Percentiles rank a stretch among this genome's conserved stretches.
These are phyloP conservation scores for Trichoderma reesei DNA, from an alignment of 495 filamentous ascomycete species.

Conservation along the genomic window DNA sequence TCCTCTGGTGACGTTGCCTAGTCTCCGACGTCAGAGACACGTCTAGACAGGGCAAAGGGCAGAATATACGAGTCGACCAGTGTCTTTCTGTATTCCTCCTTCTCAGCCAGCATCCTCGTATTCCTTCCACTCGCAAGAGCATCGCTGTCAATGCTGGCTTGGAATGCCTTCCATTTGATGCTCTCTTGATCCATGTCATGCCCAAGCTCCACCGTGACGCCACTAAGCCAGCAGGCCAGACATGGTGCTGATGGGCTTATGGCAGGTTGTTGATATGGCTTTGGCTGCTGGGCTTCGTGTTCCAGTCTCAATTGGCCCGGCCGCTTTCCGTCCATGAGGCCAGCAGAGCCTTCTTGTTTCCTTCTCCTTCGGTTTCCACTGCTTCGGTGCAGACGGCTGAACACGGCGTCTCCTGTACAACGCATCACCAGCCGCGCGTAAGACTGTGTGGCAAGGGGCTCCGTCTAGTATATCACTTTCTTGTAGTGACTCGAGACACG, in stretches of 20 bases:
- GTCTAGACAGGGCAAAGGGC: too few species aligned
- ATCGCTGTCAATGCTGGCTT: background rate
- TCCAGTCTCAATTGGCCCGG: background rate
- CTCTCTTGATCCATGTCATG: background rate
- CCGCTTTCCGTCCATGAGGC: background rate
- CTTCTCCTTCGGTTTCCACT: background rate
- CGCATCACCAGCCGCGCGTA: background rate
- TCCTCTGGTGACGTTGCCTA: background rate
- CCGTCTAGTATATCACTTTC: background rate
- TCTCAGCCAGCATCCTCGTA: background rate
- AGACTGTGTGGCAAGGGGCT: background rate
- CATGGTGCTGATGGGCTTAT: constrained; percentile 8
- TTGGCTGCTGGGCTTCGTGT: background rate
- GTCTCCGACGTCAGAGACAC: background rate
- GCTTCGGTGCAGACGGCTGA: background rate
- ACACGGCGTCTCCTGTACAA: background rate
- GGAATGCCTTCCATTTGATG: background rate
- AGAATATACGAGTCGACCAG: background rate
- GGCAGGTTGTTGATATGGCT: background rate
- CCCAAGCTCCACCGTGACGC: background rate
- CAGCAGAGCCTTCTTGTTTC: background rate
- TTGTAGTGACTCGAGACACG: background rate
- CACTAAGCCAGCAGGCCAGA: background rate
- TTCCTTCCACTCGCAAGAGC: background rate
- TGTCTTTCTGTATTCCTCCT: background rate